Evolutionary conservation across 768 basidiomycete genomes (phyloP), one percentile per base, ranked within the genome.

Genomic region (Filobasidium wieringae): DNA sequence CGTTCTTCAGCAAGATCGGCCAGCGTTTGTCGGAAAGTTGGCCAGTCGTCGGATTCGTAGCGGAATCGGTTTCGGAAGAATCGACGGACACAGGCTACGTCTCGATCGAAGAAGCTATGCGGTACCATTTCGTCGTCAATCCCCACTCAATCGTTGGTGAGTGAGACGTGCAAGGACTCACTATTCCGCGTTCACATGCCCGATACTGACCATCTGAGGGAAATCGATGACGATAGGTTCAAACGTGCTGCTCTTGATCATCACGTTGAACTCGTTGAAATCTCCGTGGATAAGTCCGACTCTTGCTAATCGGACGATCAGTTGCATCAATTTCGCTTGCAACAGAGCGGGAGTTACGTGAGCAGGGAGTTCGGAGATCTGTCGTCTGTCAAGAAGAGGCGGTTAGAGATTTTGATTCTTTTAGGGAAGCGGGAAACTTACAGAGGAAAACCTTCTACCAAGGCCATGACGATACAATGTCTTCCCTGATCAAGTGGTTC

Each of bases 221-320:
- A 99, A 99, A 77, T 99, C 95, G 66, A 99, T 99, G 40, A 99
- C 82, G 53, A 96, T 75, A 7, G 92, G 87, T 66, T 88, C 83
- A 7, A 80, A 80, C 43, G 74, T 77, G 53, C 84, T 84, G 45
- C 87, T 81, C 34, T 81, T 81, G 65, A 99, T 90, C 61, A 99
- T 82, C 64, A 99, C 91, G 73, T 99, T 97, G 78, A 97, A 99
- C 70, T 99, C 95, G 76, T 99, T 99, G 76, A 87, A 99, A 67
- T 99, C 95, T 39, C 95, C 92, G 68, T 99, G 95, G 52, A 99
- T 97, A n/a, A 99, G 80, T 5, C 95, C 95, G 15, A 86, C 83
- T 34, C 82, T 83, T 5, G 93, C 92, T 67, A 97, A 86, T 53
- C 90, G 87, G 57, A 96, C 89, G 69, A 97, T 90, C 60, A 96